Conservation (phyloP, 495 filamentous ascomycete genomes). For the Penicillium desertorum region DNA sequence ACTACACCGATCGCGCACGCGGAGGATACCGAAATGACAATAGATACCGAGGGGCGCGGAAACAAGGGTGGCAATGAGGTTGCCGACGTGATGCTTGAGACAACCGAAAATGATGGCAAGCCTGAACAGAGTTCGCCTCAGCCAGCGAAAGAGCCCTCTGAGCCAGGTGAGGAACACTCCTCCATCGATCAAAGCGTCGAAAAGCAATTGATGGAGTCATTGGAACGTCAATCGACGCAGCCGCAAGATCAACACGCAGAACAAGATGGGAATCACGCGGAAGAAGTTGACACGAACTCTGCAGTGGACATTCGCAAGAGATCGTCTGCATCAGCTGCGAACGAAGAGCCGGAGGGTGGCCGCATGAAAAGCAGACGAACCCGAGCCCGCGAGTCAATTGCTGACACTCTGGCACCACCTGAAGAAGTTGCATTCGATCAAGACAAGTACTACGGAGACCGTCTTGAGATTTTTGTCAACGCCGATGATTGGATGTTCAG, state of each 20-base stretch:
- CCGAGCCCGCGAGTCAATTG: constrained; percentile 70
- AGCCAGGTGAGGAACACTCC: constrained; percentile 41
- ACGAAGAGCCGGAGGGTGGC: constrained; percentile 56
- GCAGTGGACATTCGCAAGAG: constrained; percentile 43
- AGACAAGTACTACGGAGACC: constrained; percentile 67
- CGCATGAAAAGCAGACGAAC: constrained; percentile 81
- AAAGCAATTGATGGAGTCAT: constrained; percentile 43
- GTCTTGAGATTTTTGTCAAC: constrained; percentile 63
- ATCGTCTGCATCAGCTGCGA: constrained; percentile 50
- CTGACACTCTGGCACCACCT: constrained; percentile 45
- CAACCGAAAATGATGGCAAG: constrained; percentile 15
- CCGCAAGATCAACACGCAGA: constrained; percentile 21
- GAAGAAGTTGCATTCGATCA: constrained; percentile 63
- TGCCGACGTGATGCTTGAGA: constrained; percentile 19
- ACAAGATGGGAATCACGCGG: constrained; percentile 25
- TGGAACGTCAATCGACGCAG: constrained; percentile 37
- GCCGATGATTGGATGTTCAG: constrained; percentile 77
- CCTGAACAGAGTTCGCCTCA: constrained; percentile 15
- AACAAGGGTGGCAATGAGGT: constrained; percentile 11
- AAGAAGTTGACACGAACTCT: constrained; percentile 37
- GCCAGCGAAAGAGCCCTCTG: constrained; percentile 9
- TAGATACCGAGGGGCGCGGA: constrained; percentile 16
- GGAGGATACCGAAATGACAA: constrained; percentile 17
- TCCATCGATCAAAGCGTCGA: constrained; percentile 44
- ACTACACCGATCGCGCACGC: constrained; percentile 17